Evolutionary conservation across 176 grass and related monocot genomes (phyloP).

Genomic region (Eragrostis nindensis): DNA sequence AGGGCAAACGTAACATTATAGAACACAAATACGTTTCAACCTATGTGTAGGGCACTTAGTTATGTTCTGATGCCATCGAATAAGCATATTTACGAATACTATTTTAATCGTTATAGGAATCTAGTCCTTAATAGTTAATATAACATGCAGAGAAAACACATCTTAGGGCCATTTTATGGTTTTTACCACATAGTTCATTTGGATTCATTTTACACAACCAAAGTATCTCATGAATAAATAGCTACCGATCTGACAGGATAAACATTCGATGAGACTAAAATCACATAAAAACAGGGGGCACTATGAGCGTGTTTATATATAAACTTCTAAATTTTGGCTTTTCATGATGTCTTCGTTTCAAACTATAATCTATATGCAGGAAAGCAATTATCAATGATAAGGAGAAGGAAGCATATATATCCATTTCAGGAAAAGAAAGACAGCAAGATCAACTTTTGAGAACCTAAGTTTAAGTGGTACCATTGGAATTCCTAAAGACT

Average conservation of each 20-base stretch:
- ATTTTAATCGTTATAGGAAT: background rate
- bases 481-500: slow-evolving; percentile 79
- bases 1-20: background rate
- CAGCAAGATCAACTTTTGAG: background rate
- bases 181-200: background rate
- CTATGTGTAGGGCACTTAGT: background rate
- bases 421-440: background rate
- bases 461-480: slow-evolving; percentile 41
- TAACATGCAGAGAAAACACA: background rate
- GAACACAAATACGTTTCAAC: background rate
- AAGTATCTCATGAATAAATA: too few species aligned
- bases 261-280: background rate
- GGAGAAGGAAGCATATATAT: background rate
- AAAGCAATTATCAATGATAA: background rate
- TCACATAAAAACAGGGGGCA: too few species aligned
- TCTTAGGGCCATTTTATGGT: background rate
- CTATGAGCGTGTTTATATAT: too few species aligned
- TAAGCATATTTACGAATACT: background rate
- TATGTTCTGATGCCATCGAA: background rate
- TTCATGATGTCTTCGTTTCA: too few species aligned
- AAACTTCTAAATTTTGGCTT: too few species aligned
- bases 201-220: too few species aligned
- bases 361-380: background rate
- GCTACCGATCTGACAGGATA: background rate
- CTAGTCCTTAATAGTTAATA: slow-evolving; percentile 1